Evolutionary conservation across 176 grass and related monocot genomes (phyloP).

Genomic region (Oryza punctata): DNA sequence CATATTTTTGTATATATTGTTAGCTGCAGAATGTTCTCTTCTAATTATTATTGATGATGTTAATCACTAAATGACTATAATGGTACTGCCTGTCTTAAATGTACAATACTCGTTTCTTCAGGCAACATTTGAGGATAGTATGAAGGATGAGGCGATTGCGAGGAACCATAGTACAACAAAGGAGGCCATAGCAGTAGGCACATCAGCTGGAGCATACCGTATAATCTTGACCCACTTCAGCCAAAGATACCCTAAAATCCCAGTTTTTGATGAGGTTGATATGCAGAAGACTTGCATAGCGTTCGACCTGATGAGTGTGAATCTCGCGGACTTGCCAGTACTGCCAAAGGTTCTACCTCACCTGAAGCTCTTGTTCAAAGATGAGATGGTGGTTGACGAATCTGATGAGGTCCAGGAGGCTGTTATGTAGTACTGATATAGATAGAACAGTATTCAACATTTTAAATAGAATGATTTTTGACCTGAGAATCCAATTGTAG

Average conservation of each 20-base stretch:
- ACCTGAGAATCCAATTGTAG: constrained; percentile 29
- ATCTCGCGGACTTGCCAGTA: constrained; percentile 65
- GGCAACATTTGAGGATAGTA: constrained; percentile 95
- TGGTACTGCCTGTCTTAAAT: constrained; percentile 4
- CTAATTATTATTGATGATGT: not conserved
- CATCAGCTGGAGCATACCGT: constrained; percentile 75
- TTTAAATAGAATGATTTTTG: constrained; percentile 29
- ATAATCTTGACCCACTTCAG: constrained; percentile 91
- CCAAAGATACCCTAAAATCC: constrained; percentile 96
- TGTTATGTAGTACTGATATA: constrained; percentile 54
- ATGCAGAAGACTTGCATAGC: constrained; percentile 83
- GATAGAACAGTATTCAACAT: constrained; percentile 9
- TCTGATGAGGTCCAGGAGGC: constrained; percentile 66
- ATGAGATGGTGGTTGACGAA: constrained; percentile 63
- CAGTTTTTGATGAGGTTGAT: constrained; percentile 74
- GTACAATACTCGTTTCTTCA: constrained; percentile 36
- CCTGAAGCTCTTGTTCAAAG: constrained; percentile 77
- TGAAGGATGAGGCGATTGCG: constrained; percentile 83
- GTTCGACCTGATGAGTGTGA: constrained; percentile 88
- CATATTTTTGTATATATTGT: constrained; percentile 32
- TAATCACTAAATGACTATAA: not conserved
- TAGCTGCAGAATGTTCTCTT: constrained; percentile 14
- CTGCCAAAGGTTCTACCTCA: constrained; percentile 79
- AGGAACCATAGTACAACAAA: constrained; percentile 95
- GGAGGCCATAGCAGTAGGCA: constrained; percentile 81